These are phyloP conservation scores for Flueggea neowawraea DNA, from an alignment of 441 rosid genomes.

Conservation along the genomic window DNA sequence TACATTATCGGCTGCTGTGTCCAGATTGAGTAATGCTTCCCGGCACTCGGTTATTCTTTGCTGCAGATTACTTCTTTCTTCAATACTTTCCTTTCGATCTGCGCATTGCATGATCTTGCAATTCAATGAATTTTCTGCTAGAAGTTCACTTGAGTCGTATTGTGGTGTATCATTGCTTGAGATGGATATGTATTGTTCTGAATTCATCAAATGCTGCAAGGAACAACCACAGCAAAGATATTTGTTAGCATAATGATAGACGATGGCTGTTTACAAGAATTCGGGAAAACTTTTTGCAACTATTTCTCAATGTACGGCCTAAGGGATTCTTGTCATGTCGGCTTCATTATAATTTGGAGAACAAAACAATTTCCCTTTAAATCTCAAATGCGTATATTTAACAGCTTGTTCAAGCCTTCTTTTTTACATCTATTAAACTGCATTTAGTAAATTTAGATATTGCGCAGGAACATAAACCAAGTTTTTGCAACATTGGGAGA, in stretches of 20 bases:
- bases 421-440: not conserved
- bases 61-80: conserved; percentile 18
- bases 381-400: no score
- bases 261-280: no score
- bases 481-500: conserved; percentile 6
- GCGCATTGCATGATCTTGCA: conserved; percentile 4
- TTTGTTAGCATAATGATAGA: no score
- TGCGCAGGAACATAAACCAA: not conserved
- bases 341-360: no score
- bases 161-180: conserved; percentile 1
- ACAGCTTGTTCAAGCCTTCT: no score
- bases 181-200: conserved; percentile 5
- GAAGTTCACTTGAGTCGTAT: conserved; percentile 11
- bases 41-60: conserved; percentile 40
- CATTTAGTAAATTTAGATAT: conserved; percentile 1
- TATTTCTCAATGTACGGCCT: no score
- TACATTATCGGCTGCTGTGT: conserved; percentile 38
- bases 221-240: no score
- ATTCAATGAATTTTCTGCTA: conserved; percentile 15
- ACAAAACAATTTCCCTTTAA: no score
- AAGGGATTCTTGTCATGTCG: no score
- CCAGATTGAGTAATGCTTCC: conserved; percentile 42
- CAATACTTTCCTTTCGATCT: conserved; percentile 8
- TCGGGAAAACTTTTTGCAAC: no score
- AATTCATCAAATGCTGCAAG: conserved; percentile 3